phyloP scores from a whole-genome alignment of 306 rosid species.

The Styphnolobium japonicum region DNA sequence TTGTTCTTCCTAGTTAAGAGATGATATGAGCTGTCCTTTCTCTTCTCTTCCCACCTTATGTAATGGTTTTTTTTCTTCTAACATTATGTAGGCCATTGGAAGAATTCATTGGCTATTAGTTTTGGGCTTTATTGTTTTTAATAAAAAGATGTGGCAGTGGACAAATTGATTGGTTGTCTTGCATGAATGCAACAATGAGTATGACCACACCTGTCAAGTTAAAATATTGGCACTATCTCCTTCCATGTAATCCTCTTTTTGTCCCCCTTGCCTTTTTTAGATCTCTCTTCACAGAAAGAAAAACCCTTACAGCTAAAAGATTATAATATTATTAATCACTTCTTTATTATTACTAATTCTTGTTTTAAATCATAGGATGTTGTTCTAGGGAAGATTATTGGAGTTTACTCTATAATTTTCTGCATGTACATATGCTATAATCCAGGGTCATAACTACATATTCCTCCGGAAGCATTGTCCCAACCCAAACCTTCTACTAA shows the following conservation, averaged over 20 bases:
- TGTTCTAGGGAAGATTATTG: conserved; percentile 7
- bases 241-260: conserved; percentile 49
- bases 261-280: conserved; percentile 47
- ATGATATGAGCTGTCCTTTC: conserved; percentile 23
- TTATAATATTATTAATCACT: conserved; percentile 18
- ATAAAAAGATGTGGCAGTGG: conserved; percentile 29
- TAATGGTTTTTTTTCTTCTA: background rate
- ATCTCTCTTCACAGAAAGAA: background rate
- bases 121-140: conserved; percentile 28
- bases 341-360: background rate
- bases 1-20: background rate
- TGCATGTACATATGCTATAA: background rate
- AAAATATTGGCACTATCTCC: conserved; percentile 38
- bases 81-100: background rate
- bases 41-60: background rate
- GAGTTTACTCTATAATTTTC: background rate
- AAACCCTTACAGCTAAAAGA: conserved; percentile 25
- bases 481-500: background rate
- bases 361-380: background rate
- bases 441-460: background rate
- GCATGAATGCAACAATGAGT: conserved; percentile 58
- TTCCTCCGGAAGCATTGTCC: background rate
- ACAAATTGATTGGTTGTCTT: conserved; percentile 56
- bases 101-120: conserved; percentile 24
- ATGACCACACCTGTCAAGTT: conserved; percentile 51